Conservation (phyloP, 1,284 basidiomycete genomes). For the Phaffia rhodozyma region DNA sequence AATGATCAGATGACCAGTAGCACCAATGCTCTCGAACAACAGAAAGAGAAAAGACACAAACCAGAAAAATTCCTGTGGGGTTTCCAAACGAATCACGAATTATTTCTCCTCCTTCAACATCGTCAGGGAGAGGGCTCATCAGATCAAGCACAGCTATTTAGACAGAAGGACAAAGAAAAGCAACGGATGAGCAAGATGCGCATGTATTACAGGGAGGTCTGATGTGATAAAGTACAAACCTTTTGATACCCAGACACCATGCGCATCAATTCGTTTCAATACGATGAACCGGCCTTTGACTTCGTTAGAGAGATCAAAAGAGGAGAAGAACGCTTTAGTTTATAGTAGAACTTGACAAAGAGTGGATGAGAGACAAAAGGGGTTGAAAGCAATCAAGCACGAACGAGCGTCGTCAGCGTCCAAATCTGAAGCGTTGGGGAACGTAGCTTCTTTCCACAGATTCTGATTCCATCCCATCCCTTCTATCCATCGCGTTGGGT, state of each 20-base stretch:
- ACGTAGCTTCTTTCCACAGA: slow-evolving; percentile 43
- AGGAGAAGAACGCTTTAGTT: background rate
- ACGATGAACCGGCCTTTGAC: slow-evolving; percentile 54
- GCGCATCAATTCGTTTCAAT: slow-evolving; percentile 62
- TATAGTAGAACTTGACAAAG: background rate
- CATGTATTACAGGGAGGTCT: slow-evolving; percentile 23
- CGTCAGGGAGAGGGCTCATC: slow-evolving; percentile 44
- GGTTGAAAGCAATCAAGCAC: background rate
- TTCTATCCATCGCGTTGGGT: slow-evolving; percentile 5
- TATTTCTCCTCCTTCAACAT: slow-evolving; percentile 63
- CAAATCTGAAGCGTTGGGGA: slow-evolving; percentile 63
- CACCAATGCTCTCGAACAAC: slow-evolving; percentile 16
- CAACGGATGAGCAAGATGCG: slow-evolving; percentile 19
- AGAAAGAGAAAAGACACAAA: slow-evolving; percentile 17
- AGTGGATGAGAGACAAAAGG: background rate
- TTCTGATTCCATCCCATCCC: slow-evolving; percentile 94
- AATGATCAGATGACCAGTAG: slow-evolving; percentile 14
- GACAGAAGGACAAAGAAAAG: slow-evolving; percentile 14
- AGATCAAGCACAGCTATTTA: slow-evolving; percentile 49
- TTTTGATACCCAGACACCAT: slow-evolving; percentile 70
- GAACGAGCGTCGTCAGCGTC: slow-evolving; percentile 47
- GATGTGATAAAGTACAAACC: background rate
- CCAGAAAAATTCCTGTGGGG: slow-evolving; percentile 51
- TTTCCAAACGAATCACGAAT: slow-evolving; percentile 50
- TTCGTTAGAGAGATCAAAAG: background rate